Evolutionary conservation across 257 asterid species (phyloP), one percentile per base, ranked within the genome.

Genomic region (Salvia hispanica): DNA sequence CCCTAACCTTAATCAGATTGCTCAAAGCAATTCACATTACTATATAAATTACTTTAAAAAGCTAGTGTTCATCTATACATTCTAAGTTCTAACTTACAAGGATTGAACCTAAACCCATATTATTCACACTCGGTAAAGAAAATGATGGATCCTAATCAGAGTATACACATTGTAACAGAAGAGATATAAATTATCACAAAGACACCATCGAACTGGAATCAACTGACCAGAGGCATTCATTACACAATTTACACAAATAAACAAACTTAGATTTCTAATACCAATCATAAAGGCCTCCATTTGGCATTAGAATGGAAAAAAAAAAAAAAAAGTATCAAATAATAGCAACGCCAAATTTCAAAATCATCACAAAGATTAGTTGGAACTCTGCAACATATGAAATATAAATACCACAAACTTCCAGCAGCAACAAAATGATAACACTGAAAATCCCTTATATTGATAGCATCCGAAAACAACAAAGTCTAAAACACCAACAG

Each of bases 361-460:
- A 56, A 25, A 31, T 40, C 61, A 52, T 14, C 25, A 62, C 44
- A 61, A 31, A 33, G 8, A 13, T 45, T 18, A 62, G 18, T 67
- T 45, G 4, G 28, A 66, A 51, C 3, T 42, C 43, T 28, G 51
- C 42, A 42, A 45, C 70, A 34, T 33, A 60, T 50, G 58, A 67
- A 58, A 7, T 4, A 59, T 13, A 57, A 6, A 57, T 13, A 33
- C 3, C n/a, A 36, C 11, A 39, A 54, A 28, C 14, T 57, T 10
- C 31, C 63, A 70, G 60, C 62, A 5, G 40, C 31, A 53, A 15
- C 28, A 69, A 55, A 34, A 52, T 45, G 2, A 59, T 15, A 37
- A 58, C 57, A 69, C 45, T 33, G 31, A 66, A 59, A 59, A 11
- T 40, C 42, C 58, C 58, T 62, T 66, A 62, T 31, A 72, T 67